phyloP scores from a whole-genome alignment of 2,329 filamentous ascomycete genomes.

The Aspergillus ibericus region DNA sequence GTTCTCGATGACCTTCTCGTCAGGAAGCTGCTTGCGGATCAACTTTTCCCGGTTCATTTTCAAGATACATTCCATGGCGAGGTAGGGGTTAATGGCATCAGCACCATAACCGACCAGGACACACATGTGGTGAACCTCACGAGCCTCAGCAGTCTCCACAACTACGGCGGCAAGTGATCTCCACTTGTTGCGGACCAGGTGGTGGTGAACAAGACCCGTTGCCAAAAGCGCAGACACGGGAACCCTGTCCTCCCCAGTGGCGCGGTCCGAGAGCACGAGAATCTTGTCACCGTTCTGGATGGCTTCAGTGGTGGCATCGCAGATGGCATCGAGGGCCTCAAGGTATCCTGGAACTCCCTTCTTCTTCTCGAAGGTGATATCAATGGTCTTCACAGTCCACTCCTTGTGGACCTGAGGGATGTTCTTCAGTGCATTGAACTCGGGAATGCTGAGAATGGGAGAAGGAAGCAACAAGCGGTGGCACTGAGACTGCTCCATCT shows the following conservation, averaged over 20 bases:
- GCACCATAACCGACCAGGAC: slow-evolving; percentile 95
- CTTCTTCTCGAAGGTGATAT: slow-evolving; percentile 87
- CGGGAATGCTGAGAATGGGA: slow-evolving; percentile 82
- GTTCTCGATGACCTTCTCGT: slow-evolving; percentile 84
- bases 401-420: slow-evolving; percentile 69
- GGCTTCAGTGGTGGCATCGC: slow-evolving; percentile 77
- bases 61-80: slow-evolving; percentile 92
- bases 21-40: slow-evolving; percentile 82
- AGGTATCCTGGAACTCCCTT: slow-evolving; percentile 82
- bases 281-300: slow-evolving; percentile 82
- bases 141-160: slow-evolving; percentile 90
- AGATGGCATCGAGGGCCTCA: slow-evolving; percentile 83
- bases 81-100: slow-evolving; percentile 91
- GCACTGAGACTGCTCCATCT: slow-evolving; percentile 90
- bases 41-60: slow-evolving; percentile 94
- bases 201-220: slow-evolving; percentile 92
- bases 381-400: slow-evolving; percentile 88
- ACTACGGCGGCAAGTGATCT: slow-evolving; percentile 82
- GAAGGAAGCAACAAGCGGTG: slow-evolving; percentile 82
- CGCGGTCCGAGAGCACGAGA: slow-evolving; percentile 85
- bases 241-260: slow-evolving; percentile 77
- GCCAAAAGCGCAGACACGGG: slow-evolving; percentile 83
- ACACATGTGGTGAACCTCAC: slow-evolving; percentile 98
- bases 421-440: slow-evolving; percentile 84
- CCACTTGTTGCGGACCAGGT: slow-evolving; percentile 94